Conservation (phyloP, 139 green algal genomes). For the Raphidocelis subcapitata region DNA sequence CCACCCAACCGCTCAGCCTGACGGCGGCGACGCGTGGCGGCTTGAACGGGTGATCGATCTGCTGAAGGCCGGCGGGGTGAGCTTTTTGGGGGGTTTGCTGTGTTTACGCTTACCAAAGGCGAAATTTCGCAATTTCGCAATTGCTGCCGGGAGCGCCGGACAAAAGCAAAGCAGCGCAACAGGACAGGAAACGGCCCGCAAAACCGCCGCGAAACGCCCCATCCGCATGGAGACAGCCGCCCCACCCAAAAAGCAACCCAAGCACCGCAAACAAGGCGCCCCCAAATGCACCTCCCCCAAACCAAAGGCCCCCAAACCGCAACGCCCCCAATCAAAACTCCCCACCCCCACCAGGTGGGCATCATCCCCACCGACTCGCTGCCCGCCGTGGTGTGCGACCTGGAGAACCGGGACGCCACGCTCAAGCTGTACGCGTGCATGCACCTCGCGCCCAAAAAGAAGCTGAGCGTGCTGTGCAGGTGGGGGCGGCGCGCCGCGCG, state of each 20-base stretch:
- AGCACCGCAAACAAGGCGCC: too few species aligned
- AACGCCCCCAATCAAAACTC: too few species aligned
- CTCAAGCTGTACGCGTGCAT: slow-evolving; percentile 71
- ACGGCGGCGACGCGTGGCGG: slow-evolving; percentile 75
- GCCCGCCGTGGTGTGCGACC: slow-evolving; percentile 81
- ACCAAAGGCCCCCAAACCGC: not conserved
- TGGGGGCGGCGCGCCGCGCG: slow-evolving; percentile 4
- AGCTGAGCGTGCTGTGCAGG: slow-evolving; percentile 70
- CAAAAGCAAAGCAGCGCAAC: too few species aligned
- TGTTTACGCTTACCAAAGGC: too few species aligned
- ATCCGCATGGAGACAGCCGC: too few species aligned
- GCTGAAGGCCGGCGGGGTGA: slow-evolving; percentile 59
- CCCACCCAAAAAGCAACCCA: too few species aligned
- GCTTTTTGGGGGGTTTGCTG: slow-evolving; percentile 1
- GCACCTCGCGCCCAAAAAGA: slow-evolving; percentile 69
- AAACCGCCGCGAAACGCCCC: too few species aligned
- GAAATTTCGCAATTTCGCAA: too few species aligned
- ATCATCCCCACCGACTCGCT: slow-evolving; percentile 88
- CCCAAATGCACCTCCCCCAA: too few species aligned
- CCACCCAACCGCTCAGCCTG: too few species aligned
- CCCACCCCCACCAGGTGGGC: slow-evolving; percentile 49
- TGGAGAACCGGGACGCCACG: slow-evolving; percentile 64
- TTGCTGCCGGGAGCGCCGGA: not conserved
- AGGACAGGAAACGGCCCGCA: too few species aligned
- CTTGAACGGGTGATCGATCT: slow-evolving; percentile 58